phyloP scores from a whole-genome alignment of 139 green algal genomes.

The Yamagishiella unicocca region DNA sequence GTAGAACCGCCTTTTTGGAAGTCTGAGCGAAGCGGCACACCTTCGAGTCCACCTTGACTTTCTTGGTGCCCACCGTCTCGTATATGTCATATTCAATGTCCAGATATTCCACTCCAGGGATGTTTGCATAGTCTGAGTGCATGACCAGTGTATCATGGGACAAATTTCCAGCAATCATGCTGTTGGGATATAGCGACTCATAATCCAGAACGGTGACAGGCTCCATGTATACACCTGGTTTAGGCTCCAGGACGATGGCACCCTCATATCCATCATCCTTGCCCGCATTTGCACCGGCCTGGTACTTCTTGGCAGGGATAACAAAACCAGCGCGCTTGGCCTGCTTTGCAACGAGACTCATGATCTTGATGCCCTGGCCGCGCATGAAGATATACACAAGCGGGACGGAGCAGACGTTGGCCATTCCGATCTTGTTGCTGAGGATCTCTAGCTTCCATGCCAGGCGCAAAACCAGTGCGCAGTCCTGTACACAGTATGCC shows the following conservation, averaged over 20 bases:
- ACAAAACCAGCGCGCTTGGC: slow-evolving; percentile 10
- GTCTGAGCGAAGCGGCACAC: too few relatives aligned
- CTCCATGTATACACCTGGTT: slow-evolving; percentile 45
- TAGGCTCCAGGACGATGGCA: slow-evolving; percentile 48
- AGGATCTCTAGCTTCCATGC: slow-evolving; percentile 30
- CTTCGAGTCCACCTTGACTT: too few relatives aligned
- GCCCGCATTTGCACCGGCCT: too few relatives aligned
- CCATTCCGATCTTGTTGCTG: slow-evolving; percentile 51
- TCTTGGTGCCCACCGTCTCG: neutral
- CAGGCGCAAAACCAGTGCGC: slow-evolving; percentile 46
- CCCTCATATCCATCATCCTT: slow-evolving; percentile 37
- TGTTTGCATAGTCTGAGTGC: slow-evolving; percentile 26
- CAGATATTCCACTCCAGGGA: slow-evolving; percentile 42
- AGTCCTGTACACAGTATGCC: slow-evolving; percentile 57
- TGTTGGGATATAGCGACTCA: slow-evolving; percentile 46
- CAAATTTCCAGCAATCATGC: slow-evolving; percentile 49
- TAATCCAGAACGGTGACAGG: slow-evolving; percentile 50
- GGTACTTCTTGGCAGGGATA: neutral
- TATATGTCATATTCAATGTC: slow-evolving; percentile 24
- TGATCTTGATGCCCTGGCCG: slow-evolving; percentile 58
- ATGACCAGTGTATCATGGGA: slow-evolving; percentile 41
- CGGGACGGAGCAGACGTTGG: slow-evolving; percentile 50
- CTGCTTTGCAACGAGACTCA: slow-evolving; percentile 32
- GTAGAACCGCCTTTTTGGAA: too few relatives aligned
- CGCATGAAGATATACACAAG: slow-evolving; percentile 58